Percentiles rank a stretch among this genome's conserved stretches.
phyloP scores from a whole-genome alignment of 257 asterid species.

The Linaria vulgaris region DNA sequence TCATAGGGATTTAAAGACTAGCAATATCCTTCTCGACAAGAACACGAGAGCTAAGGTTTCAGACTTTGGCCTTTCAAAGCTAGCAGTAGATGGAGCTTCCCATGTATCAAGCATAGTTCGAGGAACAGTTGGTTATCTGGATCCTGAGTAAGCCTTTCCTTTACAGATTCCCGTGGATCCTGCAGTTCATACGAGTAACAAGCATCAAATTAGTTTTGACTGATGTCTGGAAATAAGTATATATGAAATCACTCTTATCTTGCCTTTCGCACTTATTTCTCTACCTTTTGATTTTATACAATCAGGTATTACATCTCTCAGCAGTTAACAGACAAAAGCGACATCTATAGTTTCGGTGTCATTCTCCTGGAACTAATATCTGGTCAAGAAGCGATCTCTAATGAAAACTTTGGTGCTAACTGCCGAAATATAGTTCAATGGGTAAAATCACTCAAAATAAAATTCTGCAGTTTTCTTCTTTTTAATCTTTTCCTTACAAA shows the following conservation, averaged over 20 bases:
- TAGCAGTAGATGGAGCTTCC: constrained; percentile 95
- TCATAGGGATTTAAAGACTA: constrained; percentile 91
- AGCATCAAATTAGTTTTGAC: not conserved
- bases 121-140: constrained; percentile 98
- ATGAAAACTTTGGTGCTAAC: constrained; percentile 76
- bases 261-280: not conserved
- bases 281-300: not conserved
- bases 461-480: too few relatives aligned
- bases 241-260: not conserved
- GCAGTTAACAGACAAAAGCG: constrained; percentile 97
- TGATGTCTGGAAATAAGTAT: not conserved
- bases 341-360: constrained; percentile 93
- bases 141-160: constrained; percentile 78
- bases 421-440: constrained; percentile 95
- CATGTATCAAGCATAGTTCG: constrained; percentile 99
- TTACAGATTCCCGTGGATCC: not conserved
- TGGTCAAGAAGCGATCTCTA: constrained; percentile 97
- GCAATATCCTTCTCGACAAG: constrained; percentile 94
- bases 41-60: constrained; percentile 95
- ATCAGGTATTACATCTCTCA: constrained; percentile 94
- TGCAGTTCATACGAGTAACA: not conserved
- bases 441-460: constrained; percentile 51
- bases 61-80: constrained; percentile 97
- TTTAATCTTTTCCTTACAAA: too few relatives aligned
- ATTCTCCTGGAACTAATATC: constrained; percentile 93